Percentiles rank a stretch among this genome's conserved stretches.
Evolutionary conservation across 1,284 basidiomycete genomes (phyloP).

Genomic region (Peniophora sp.): DNA sequence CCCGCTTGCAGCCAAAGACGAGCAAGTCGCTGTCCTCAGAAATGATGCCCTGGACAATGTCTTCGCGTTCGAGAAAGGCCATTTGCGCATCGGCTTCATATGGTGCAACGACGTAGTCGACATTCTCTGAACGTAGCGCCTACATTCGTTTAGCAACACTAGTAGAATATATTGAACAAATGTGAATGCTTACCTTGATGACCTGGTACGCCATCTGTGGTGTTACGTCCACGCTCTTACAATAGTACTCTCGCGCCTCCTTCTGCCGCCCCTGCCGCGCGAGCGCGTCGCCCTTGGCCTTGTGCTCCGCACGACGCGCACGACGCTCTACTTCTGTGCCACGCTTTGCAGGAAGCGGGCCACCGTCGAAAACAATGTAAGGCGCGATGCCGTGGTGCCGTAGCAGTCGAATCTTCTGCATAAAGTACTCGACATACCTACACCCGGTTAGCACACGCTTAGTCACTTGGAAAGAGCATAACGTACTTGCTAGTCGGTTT

Average conservation of each 20-base stretch:
- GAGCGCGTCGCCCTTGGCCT: conserved; percentile 65
- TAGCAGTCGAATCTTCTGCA: conserved; percentile 85
- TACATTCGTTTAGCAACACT: conserved; percentile 22
- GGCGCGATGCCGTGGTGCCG: conserved; percentile 81
- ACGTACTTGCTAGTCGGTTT: conserved; percentile 76
- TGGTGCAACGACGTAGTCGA: conserved; percentile 90
- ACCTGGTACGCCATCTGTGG: conserved; percentile 97
- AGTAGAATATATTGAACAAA: not conserved
- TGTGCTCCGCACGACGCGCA: conserved; percentile 58
- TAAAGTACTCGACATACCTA: conserved; percentile 95
- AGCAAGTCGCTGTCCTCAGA: conserved; percentile 98
- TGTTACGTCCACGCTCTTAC: conserved; percentile 92
- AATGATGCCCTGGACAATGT: conserved; percentile 86
- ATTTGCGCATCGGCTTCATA: conserved; percentile 99
- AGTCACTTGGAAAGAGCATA: not conserved
- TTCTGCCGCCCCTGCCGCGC: conserved; percentile 70
- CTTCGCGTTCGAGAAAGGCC: conserved; percentile 81
- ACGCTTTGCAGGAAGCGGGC: conserved; percentile 89
- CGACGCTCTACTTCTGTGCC: conserved; percentile 83
- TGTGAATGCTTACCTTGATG: conserved; percentile 67
- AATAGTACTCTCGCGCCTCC: conserved; percentile 83
- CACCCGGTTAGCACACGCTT: not conserved
- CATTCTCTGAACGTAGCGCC: conserved; percentile 75
- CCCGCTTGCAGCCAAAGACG: conserved; percentile 89
- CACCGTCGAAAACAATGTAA: conserved; percentile 96